Conservation (phyloP, 1,139 yeast species). For the Hanseniaspora sp. region DNA sequence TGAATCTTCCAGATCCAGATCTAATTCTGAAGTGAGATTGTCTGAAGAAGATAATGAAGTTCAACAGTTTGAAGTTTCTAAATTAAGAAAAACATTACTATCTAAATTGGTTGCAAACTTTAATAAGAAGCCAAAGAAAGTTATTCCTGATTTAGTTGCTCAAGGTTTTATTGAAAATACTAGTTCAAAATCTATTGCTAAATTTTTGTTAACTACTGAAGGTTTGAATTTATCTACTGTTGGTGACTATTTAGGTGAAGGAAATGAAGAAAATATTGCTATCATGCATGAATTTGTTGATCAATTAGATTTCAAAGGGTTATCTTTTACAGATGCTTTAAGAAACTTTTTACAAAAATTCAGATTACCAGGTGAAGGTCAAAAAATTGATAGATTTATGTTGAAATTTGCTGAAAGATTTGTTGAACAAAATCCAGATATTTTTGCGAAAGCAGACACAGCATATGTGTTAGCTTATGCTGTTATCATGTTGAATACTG, state of each 20-base stretch:
- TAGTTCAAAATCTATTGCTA: conserved; percentile 60
- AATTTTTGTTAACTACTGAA: conserved; percentile 61
- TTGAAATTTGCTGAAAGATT: conserved; percentile 91
- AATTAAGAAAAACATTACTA: conserved; percentile 71
- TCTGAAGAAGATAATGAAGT: conserved; percentile 46
- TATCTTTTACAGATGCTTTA: conserved; percentile 74
- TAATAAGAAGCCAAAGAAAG: conserved; percentile 75
- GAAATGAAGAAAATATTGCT: conserved; percentile 62
- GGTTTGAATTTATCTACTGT: conserved; percentile 73
- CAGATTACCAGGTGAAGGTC: conserved; percentile 96
- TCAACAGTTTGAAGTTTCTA: conserved; percentile 71
- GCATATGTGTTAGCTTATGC: conserved; percentile 91
- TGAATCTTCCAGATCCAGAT: conserved; percentile 36
- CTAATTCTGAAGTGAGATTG: conserved; percentile 29
- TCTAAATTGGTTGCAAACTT: conserved; percentile 70
- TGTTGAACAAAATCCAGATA: conserved; percentile 71
- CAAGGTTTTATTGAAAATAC: conserved; percentile 53
- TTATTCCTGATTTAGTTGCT: conserved; percentile 50
- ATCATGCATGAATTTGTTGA: conserved; percentile 94
- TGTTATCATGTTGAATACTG: conserved; percentile 85
- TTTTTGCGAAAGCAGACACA: conserved; percentile 85
- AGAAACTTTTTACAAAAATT: conserved; percentile 75
- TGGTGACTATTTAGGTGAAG: conserved; percentile 91
- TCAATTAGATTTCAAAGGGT: conserved; percentile 59
- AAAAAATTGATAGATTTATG: conserved; percentile 93